Base-by-base conservation (phyloP, 2,329 filamentous ascomycete species). In the Aspergillus pseudonomiae region DNA sequence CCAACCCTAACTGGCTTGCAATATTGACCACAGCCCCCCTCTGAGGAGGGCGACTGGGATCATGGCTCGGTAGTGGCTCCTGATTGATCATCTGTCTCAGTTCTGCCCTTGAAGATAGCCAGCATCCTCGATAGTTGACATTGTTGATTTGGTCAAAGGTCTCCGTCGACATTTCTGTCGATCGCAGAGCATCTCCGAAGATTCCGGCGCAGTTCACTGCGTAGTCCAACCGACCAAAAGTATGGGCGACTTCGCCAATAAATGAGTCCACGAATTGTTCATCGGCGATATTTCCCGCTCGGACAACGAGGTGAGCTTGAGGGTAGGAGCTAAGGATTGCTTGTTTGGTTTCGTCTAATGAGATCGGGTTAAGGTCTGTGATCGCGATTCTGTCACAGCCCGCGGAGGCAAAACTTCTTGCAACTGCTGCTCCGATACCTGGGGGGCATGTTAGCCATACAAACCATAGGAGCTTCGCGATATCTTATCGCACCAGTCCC, bases 361-460 rank as follows among this genome's bases (percentile, higher is more conserved):
- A 77, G 1, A 67, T 68, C 3, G 68, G 70, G 64, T 84, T 80
- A 60, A 86, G 74, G 66, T 88, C 85, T 14, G 84, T 86, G 57
- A 88, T 83, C 53, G 82, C 83, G 14, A 88, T 78, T n/a, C 75
- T 76, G 0, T 78, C 72, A 70, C 84, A 86, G 14, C 85, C 85
- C 0, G 81, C 80, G 2, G 71, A 74, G 1, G 79, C 84, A 68
- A 88, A 86, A 0, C 79, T 83, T 62, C 74, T 81, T 11, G 82
- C 82, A 2, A 85, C 81, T 1, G 85, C 84, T 2, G 82, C 82
- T 3, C 85, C 86, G 64, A 88, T 88, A 36, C 86, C 85, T 86
- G 28, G 45, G 14, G 14, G 10, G n/a, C 34, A 26, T 45, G 26
- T 55, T 39, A 57, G 53, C 45, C 24, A 46, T 43, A 41, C 39